A percentile compares a stretch with the other conserved stretches of the same genome.
Evolutionary conservation across 805 yeast genomes (phyloP).

Genomic region (Naumovozyma baii): DNA sequence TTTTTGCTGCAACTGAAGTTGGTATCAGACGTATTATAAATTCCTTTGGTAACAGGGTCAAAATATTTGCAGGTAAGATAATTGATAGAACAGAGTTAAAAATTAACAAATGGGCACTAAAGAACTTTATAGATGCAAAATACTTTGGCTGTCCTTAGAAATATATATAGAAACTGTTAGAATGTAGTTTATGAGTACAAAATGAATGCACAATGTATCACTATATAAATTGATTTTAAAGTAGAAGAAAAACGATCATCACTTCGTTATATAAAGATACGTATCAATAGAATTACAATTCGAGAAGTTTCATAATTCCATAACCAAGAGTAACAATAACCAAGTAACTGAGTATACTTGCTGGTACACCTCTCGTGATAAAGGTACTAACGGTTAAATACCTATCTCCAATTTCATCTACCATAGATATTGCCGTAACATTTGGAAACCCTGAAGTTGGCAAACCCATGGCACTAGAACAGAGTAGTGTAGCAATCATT

Average conservation of each 20-base stretch:
- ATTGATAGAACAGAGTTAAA: constrained; percentile 41
- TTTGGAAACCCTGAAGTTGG: constrained; percentile 98
- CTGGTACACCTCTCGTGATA: constrained; percentile 84
- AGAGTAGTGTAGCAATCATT: constrained; percentile 51
- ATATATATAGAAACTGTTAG: no score
- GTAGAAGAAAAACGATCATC: background rate
- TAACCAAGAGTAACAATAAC: constrained; percentile 76
- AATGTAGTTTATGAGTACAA: no score
- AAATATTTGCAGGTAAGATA: constrained; percentile 59
- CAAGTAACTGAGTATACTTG: constrained; percentile 64
- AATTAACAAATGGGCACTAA: constrained; percentile 45
- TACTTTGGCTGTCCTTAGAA: constrained; percentile 52
- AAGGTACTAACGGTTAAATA: constrained; percentile 81
- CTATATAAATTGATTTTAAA: no score
- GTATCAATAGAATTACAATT: constrained; percentile 30
- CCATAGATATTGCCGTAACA: constrained; percentile 91
- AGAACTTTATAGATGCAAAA: constrained; percentile 61
- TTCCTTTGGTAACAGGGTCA: constrained; percentile 59
- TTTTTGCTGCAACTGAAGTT: constrained; percentile 67
- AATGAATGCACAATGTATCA: no score
- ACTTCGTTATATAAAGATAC: background rate
- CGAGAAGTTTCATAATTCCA: constrained; percentile 50
- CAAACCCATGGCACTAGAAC: constrained; percentile 94
- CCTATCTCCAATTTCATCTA: constrained; percentile 85
- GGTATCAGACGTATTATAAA: constrained; percentile 64